These are phyloP conservation scores for Pseudogymnoascus sp. DNA, from an alignment of 2,329 filamentous ascomycete species.

Conservation along the genomic window DNA sequence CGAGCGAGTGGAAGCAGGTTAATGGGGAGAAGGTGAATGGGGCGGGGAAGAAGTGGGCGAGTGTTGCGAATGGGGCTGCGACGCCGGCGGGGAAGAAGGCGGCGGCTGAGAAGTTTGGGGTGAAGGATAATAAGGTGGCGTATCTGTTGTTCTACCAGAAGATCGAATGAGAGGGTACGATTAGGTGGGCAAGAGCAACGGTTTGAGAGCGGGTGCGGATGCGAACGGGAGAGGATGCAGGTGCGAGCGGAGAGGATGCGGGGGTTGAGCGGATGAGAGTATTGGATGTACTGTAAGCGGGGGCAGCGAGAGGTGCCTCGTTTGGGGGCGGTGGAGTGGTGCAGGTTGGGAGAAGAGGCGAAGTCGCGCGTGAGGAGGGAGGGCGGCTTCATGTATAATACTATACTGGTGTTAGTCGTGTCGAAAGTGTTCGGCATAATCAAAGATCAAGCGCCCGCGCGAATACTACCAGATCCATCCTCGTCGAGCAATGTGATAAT, in stretches of 20 bases:
- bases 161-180: constrained; percentile 14
- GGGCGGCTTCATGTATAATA: constrained; percentile 1
- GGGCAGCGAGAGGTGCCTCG: not conserved
- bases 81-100: constrained; percentile 39
- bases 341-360: not conserved
- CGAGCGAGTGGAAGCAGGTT: constrained; percentile 79
- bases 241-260: not conserved
- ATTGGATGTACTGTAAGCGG: not conserved
- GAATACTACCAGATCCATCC: not conserved
- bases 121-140: constrained; percentile 92
- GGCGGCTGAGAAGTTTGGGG: constrained; percentile 48
- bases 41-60: constrained; percentile 62
- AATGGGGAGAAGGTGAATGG: constrained; percentile 44
- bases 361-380: not conserved
- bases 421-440: constrained; percentile 1
- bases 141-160: constrained; percentile 91
- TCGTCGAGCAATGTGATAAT: not conserved
- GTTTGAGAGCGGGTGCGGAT: not conserved
- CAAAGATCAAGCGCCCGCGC: not conserved
- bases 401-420: constrained; percentile 2
- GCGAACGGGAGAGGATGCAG: not conserved
- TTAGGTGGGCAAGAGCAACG: not conserved
- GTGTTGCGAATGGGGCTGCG: constrained; percentile 55
- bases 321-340: not conserved
- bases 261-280: not conserved